A percentile compares a stretch with the other conserved stretches of the same genome.
Evolutionary conservation across 1,284 basidiomycete genomes (phyloP).

Genomic region (Austroboletus novae-zelandiae): DNA sequence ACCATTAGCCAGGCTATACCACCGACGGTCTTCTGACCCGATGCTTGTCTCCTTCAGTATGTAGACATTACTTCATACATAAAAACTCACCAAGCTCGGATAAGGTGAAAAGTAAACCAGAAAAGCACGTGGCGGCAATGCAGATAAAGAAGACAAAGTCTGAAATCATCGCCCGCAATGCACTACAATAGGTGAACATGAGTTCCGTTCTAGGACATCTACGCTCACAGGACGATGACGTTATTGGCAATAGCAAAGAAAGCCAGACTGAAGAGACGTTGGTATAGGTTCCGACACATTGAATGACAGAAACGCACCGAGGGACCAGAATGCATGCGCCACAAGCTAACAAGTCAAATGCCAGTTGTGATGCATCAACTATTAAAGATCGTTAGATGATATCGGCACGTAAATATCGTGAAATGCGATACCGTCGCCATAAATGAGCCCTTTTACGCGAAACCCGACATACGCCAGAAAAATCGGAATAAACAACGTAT

Average conservation of each 20-base stretch:
- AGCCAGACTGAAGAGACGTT: conserved; percentile 51
- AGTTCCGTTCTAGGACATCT: background rate
- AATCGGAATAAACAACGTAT: conserved; percentile 72
- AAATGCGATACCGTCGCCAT: conserved; percentile 46
- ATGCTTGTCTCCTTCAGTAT: conserved; percentile 32
- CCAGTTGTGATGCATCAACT: conserved; percentile 62
- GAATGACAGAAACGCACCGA: conserved; percentile 40
- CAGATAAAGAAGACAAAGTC: conserved; percentile 85
- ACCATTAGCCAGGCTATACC: conserved; percentile 79
- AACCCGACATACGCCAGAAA: conserved; percentile 70
- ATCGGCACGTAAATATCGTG: background rate
- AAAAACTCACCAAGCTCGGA: conserved; percentile 63
- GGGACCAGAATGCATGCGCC: conserved; percentile 88
- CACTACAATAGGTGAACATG: conserved; percentile 42
- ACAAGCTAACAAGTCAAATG: conserved; percentile 82
- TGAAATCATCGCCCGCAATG: conserved; percentile 69
- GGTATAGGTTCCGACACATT: background rate
- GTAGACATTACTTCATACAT: background rate
- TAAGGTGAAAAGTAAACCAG: conserved; percentile 81
- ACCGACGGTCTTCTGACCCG: conserved; percentile 62
- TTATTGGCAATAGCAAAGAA: conserved; percentile 87
- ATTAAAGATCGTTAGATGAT: conserved; percentile 10
- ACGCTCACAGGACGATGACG: conserved; percentile 70
- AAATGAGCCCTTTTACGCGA: conserved; percentile 62
- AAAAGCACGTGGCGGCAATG: conserved; percentile 82